Percentiles rank a stretch among this genome's conserved stretches.
phyloP scores from a whole-genome alignment of 495 filamentous ascomycete species.

The Talaromyces wortmannii region DNA sequence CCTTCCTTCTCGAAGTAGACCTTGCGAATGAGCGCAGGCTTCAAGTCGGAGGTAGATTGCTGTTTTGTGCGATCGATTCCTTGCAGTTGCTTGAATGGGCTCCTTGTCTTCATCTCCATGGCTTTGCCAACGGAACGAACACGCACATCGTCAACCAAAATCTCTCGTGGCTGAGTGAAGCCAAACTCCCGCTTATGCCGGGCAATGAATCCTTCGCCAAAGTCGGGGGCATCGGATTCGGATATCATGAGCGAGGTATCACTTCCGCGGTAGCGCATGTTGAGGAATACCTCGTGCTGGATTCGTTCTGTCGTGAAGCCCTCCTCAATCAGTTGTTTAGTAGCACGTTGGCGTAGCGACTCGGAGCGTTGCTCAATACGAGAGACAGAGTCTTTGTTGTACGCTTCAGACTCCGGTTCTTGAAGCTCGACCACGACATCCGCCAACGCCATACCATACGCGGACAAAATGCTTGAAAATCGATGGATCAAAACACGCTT shows the following conservation, averaged over 20 bases:
- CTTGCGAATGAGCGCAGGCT: constrained; percentile 22
- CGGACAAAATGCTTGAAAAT: constrained; percentile 44
- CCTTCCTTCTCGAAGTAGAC: constrained; percentile 58
- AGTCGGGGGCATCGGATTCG: constrained; percentile 29
- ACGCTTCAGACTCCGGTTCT: constrained; percentile 36
- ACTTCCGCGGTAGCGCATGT: constrained; percentile 47
- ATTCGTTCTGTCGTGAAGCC: constrained; percentile 35
- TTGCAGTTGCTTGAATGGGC: constrained; percentile 30
- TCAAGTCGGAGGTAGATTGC: constrained; percentile 12
- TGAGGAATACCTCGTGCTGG: constrained; percentile 42
- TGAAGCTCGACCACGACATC: constrained; percentile 47
- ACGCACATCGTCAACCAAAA: constrained; percentile 48
- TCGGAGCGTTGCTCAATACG: constrained; percentile 26
- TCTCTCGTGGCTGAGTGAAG: constrained; percentile 41
- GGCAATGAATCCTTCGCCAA: constrained; percentile 33
- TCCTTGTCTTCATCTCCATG: constrained; percentile 32
- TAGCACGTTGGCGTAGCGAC: constrained; percentile 22
- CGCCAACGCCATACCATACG: constrained; percentile 47
- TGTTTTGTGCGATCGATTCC: constrained; percentile 17
- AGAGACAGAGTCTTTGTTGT: constrained; percentile 20
- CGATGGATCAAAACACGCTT: constrained; percentile 48
- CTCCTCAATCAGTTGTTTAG: constrained; percentile 28
- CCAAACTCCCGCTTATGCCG: constrained; percentile 46
- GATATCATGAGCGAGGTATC: constrained; percentile 48
- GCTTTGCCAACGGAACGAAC: constrained; percentile 39